A percentile compares a stretch with the other conserved stretches of the same genome.
Evolutionary conservation across 306 rosid species (phyloP).

Genomic region (Sechiopsis laciniata): DNA sequence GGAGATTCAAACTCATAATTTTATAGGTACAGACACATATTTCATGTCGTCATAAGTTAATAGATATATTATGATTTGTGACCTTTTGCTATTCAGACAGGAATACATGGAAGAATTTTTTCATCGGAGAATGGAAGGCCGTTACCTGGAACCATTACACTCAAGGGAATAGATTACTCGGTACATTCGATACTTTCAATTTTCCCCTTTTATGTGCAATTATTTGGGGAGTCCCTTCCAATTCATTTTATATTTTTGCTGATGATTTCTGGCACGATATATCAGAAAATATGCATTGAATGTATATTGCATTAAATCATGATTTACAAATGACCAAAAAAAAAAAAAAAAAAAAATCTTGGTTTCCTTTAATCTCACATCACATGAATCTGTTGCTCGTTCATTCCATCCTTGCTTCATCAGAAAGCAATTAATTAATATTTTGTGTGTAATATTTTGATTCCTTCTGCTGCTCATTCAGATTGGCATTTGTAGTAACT

Average conservation of each 20-base stretch:
- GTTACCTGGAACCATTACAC: constrained; percentile 49
- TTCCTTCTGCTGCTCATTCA: background rate
- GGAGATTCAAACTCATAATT: no score
- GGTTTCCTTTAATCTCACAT: background rate
- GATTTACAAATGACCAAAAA: background rate
- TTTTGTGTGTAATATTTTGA: background rate
- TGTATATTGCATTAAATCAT: background rate
- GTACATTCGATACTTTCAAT: constrained; percentile 28
- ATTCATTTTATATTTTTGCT: background rate
- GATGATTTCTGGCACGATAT: no score
- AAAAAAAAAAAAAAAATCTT: background rate
- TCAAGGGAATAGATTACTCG: constrained; percentile 64
- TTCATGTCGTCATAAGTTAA: no score
- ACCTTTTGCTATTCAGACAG: constrained; percentile 41
- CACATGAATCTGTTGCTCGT: background rate
- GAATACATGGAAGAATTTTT: constrained; percentile 81
- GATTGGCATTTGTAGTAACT: background rate
- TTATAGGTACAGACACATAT: no score
- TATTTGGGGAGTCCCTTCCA: background rate
- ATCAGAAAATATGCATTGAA: background rate
- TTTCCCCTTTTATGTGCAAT: background rate
- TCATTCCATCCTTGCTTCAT: background rate
- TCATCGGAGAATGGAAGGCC: constrained; percentile 78
- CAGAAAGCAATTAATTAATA: background rate
- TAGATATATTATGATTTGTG: no score